Evolutionary conservation across 116 monocot species (phyloP), one percentile per base, ranked within the genome.

Genomic region (Papilionanthe hybrid): DNA sequence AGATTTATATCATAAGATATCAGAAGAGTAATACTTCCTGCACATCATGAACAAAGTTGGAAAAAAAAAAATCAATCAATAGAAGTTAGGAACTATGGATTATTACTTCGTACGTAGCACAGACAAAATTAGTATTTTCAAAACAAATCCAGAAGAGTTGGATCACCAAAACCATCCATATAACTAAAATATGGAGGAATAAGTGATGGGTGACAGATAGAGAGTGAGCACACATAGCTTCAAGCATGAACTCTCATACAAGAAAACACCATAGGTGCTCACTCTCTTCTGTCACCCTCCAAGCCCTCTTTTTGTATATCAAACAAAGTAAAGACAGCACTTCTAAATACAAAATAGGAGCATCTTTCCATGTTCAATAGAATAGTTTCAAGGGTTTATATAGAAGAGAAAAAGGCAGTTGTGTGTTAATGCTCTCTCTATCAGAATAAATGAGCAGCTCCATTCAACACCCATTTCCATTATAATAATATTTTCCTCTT

Each of bases 181-280:
- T 53, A 22, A 63, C 23, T 1, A 37, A 63, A 9, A 23, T 23
- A 63, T 25, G 25, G 25, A 63, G 20, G 22, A 63, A 9, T 63
- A 63, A 22, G n/a, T 63, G 25, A 63, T 63, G 78, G 60, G 9
- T 63, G 78, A 78, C 78, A 78, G 78, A 78, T 37, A 78, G 78
- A 78, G 78, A 58, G 78, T 78, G 58, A 78, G 78, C 78, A 78
- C 78, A 43, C 78, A 78, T 78, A 78, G 78, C 78, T 78, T 78
- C 78, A 63, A 78, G 78, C 63, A 63, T 78, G 78, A 43, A 41
- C 8, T 7, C n/a, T 20, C 78, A 78, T 78, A 60, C 78, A 78
- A 63, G 78, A 78, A 78, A 78, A 60, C 22, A 78, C 78, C 60
- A 60, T 43, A 41, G n/a, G 78, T 78, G 78, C 78, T 78, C 78